These are phyloP conservation scores for Rhodotorula diobovata DNA, from an alignment of 768 basidiomycete species.

Conservation along the genomic window DNA sequence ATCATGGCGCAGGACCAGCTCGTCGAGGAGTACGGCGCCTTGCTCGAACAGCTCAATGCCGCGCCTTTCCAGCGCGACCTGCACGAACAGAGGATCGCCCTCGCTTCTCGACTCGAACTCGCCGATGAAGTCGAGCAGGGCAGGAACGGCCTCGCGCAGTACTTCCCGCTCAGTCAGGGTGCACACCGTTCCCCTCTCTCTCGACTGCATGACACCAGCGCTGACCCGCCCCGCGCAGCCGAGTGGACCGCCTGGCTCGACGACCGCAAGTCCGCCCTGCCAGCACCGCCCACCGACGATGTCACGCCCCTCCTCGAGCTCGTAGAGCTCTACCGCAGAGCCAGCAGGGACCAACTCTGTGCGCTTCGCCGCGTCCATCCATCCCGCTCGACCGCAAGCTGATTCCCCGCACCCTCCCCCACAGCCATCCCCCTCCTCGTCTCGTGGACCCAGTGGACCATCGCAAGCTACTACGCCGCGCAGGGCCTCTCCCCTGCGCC, in stretches of 20 bases:
- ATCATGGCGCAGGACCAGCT: conserved; percentile 17
- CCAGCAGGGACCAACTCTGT: conserved; percentile 77
- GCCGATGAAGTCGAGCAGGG: conserved; percentile 61
- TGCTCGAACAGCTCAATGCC: conserved; percentile 59
- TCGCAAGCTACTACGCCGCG: conserved; percentile 39
- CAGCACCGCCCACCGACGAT: conserved; percentile 52
- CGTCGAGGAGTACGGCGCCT: conserved; percentile 14
- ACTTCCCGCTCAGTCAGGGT: conserved; percentile 42
- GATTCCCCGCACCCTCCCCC: background rate
- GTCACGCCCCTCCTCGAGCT: conserved; percentile 57
- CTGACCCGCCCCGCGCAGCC: conserved; percentile 2
- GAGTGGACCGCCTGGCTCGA: conserved; percentile 50
- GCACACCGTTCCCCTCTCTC: background rate
- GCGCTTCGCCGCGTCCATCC: conserved; percentile 43
- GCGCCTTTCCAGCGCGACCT: conserved; percentile 61
- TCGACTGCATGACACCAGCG: background rate
- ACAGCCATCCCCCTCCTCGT: conserved; percentile 70
- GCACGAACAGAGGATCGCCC: conserved; percentile 64
- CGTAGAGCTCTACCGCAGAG: conserved; percentile 60
- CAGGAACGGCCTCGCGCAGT: conserved; percentile 62
- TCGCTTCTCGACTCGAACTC: conserved; percentile 58
- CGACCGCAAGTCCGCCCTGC: conserved; percentile 53
- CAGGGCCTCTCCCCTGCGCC: conserved; percentile 19
- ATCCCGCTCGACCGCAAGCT: too few species aligned
- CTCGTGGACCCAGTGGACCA: conserved; percentile 63